A percentile compares a stretch with the other conserved stretches of the same genome.
Conservation (phyloP, 768 basidiomycete genomes). For the Paxillus ammoniavirescens region DNA sequence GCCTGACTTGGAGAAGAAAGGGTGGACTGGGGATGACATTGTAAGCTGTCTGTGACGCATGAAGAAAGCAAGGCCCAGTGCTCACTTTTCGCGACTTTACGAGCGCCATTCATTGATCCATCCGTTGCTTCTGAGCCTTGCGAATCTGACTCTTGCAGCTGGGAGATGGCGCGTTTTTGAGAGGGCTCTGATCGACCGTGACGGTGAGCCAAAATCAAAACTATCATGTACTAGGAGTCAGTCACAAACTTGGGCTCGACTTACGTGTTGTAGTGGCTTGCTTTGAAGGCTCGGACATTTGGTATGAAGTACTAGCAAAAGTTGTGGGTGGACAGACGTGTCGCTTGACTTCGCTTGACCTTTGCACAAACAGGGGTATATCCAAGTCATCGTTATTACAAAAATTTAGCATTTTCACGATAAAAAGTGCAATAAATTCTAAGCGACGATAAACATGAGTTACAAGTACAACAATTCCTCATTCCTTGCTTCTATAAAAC, state of each 20-base stretch:
- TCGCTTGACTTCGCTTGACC: no score
- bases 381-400: no score
- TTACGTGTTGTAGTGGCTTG: slow-evolving; percentile 3
- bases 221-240: neutral
- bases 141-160: slow-evolving; percentile 7
- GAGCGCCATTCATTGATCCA: slow-evolving; percentile 13
- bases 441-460: neutral
- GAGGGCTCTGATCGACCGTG: slow-evolving; percentile 6
- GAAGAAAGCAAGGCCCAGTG: neutral
- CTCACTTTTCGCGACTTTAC: slow-evolving; percentile 30
- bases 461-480: slow-evolving; percentile 12
- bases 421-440: neutral
- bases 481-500: slow-evolving; percentile 9
- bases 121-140: slow-evolving; percentile 9
- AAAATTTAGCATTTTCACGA: neutral
- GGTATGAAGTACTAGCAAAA: neutral
- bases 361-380: no score
- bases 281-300: slow-evolving; percentile 17
- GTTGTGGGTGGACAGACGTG: no score
- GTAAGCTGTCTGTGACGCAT: neutral
- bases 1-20: slow-evolving; percentile 38
- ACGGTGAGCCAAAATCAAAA: neutral
- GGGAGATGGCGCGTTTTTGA: slow-evolving; percentile 19
- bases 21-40: slow-evolving; percentile 33
- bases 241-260: slow-evolving; percentile 2